Percentiles rank a stretch among this genome's conserved stretches.
phyloP scores from a whole-genome alignment of 345 rosid species.

The Eucalyptus tenuipes region DNA sequence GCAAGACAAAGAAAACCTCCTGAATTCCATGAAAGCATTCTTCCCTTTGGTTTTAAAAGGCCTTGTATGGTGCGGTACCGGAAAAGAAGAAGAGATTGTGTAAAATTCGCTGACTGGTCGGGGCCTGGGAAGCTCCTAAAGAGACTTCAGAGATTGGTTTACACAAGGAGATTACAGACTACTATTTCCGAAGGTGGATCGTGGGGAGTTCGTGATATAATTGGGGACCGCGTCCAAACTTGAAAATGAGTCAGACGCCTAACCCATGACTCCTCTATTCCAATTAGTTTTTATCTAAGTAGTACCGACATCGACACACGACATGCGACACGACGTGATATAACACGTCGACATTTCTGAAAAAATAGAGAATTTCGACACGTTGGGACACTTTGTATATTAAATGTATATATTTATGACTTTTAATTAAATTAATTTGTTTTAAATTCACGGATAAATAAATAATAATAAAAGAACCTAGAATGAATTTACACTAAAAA shows the following conservation, averaged over 20 bases:
- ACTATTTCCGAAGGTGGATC: not conserved
- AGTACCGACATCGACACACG: no score
- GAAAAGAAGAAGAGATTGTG: not conserved
- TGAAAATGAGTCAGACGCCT: not conserved
- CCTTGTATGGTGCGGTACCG: not conserved
- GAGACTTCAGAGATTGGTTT: not conserved
- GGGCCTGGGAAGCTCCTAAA: not conserved
- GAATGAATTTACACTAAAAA: no score
- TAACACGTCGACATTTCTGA: accelerated
- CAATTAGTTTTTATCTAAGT: not conserved
- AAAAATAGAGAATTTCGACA: no score
- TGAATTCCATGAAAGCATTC: not conserved
- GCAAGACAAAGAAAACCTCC: not conserved
- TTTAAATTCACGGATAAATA: no score
- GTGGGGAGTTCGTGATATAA: not conserved
- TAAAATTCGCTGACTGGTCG: not conserved
- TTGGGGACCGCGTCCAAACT: not conserved
- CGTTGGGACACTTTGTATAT: accelerated
- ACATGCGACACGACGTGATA: no score
- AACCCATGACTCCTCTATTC: not conserved
- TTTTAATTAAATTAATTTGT: no score
- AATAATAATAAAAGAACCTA: no score
- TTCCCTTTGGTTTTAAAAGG: not conserved
- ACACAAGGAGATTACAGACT: not conserved
- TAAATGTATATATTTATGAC: no score